Evolutionary conservation across 1,284 basidiomycete species (phyloP).

Genomic region (Sporisorium graminicola): DNA sequence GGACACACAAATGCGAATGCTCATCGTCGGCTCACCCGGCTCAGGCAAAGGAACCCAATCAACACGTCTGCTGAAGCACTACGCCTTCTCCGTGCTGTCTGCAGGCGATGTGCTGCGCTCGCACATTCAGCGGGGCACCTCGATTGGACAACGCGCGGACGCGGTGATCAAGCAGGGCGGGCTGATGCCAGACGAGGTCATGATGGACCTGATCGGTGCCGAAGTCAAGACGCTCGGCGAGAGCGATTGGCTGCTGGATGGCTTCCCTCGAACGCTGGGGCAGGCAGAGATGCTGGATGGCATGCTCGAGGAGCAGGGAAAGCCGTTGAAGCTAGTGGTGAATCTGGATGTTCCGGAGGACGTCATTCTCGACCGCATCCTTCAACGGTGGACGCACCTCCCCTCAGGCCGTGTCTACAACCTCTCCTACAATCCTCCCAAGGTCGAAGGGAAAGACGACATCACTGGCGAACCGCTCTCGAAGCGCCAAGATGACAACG

Average conservation of each 20-base stretch:
- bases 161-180: constrained; percentile 60
- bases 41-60: constrained; percentile 68
- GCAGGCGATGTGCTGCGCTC: constrained; percentile 65
- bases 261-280: constrained; percentile 91
- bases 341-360: constrained; percentile 92
- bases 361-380: constrained; percentile 88
- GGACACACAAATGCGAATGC: constrained; percentile 59
- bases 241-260: constrained; percentile 91
- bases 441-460: constrained; percentile 87
- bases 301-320: constrained; percentile 48
- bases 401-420: constrained; percentile 90
- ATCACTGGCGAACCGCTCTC: constrained; percentile 89
- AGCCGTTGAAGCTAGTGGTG: constrained; percentile 81
- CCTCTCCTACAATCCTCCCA: constrained; percentile 79
- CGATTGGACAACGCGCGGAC: constrained; percentile 54
- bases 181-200: constrained; percentile 67
- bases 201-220: constrained; percentile 63
- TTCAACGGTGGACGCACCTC: constrained; percentile 88
- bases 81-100: constrained; percentile 47
- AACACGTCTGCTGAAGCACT: constrained; percentile 48
- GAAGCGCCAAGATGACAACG: constrained; percentile 91
- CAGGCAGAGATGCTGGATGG: constrained; percentile 87
- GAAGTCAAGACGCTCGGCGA: constrained; percentile 37
- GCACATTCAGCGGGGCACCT: constrained; percentile 57
- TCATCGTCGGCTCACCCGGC: constrained; percentile 66